Evolutionary conservation across 176 grass and related monocot species (phyloP).

Genomic region (Dactylis glomerata): DNA sequence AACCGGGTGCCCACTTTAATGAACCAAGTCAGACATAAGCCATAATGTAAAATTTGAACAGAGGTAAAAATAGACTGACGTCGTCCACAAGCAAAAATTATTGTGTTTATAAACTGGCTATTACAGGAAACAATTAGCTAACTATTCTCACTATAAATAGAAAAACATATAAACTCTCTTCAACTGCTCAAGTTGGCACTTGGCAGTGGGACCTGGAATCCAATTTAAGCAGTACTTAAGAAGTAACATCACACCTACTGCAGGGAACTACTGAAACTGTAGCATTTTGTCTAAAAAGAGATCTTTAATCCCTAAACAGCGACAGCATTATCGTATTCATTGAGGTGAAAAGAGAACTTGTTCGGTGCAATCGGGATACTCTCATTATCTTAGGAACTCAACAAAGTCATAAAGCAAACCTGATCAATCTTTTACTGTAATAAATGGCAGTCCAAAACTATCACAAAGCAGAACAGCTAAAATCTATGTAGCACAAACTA

Average conservation of each 20-base stretch:
- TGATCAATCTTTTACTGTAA: background rate
- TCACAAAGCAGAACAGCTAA: background rate
- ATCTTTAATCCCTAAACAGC: background rate
- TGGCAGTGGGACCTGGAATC: background rate
- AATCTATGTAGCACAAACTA: conserved; percentile 10
- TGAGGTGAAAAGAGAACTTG: background rate
- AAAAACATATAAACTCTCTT: background rate
- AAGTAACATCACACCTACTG: background rate
- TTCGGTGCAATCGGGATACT: background rate
- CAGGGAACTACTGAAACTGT: background rate
- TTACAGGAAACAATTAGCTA: background rate
- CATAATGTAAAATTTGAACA: background rate
- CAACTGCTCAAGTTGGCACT: background rate
- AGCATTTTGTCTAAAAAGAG: background rate
- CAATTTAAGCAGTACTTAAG: background rate
- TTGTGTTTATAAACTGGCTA: background rate
- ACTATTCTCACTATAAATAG: background rate
- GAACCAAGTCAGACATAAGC: background rate
- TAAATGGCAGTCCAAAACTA: conserved; percentile 7
- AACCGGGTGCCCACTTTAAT: background rate
- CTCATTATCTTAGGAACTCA: background rate
- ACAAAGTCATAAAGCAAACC: background rate
- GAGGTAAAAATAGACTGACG: background rate
- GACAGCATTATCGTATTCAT: background rate
- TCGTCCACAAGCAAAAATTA: background rate